Conservation (phyloP, 257 asterid species). For the Nicotiana paniculata region DNA sequence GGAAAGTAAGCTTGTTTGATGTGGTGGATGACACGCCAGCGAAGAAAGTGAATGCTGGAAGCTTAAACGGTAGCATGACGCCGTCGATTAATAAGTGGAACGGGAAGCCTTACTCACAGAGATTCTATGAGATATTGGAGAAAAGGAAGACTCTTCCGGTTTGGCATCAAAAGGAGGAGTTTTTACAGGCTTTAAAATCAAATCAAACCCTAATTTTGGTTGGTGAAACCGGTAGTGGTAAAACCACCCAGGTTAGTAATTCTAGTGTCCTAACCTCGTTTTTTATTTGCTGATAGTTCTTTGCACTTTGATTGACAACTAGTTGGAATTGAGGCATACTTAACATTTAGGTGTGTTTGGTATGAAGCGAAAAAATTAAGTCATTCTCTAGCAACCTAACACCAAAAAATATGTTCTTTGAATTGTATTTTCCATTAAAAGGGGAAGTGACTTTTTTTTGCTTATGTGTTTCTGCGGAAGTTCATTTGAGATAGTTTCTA, state of each 20-base stretch:
- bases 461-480: no score
- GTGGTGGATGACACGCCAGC: conserved; percentile 76
- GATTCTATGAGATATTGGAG: conserved; percentile 75
- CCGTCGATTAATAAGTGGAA: conserved; percentile 62
- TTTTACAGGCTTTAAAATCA: conserved; percentile 52
- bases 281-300: background rate
- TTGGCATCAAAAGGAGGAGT: conserved; percentile 96
- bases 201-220: conserved; percentile 80
- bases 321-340: background rate
- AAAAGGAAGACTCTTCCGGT: conserved; percentile 89
- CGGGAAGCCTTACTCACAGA: conserved; percentile 58
- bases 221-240: conserved; percentile 98
- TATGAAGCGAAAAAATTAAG: no score
- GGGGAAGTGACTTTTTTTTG: no score
- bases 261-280: background rate
- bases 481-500: no score
- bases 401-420: no score
- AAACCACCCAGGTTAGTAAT: conserved; percentile 83
- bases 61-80: conserved; percentile 15
- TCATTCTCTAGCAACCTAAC: no score
- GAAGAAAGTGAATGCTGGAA: conserved; percentile 47
- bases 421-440: no score
- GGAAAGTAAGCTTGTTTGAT: conserved; percentile 92
- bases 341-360: background rate
- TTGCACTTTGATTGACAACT: background rate